Evolutionary conservation across 306 rosid genomes (phyloP).

Genomic region (Datisca glomerata): DNA sequence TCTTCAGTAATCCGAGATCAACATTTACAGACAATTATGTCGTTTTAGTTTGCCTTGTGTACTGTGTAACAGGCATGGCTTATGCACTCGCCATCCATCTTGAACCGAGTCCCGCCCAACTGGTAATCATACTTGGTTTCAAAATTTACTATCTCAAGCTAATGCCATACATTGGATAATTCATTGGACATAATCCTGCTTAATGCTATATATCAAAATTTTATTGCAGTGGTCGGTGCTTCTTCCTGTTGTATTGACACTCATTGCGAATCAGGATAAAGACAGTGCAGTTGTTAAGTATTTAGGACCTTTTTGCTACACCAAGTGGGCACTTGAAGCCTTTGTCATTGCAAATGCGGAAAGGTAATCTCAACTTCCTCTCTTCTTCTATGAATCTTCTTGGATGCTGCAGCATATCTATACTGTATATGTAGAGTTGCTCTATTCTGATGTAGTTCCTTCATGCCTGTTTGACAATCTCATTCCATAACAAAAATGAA

Average conservation of each 20-base stretch:
- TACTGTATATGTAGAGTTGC: too few species aligned
- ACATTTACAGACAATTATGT: conserved; percentile 22
- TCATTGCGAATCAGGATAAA: conserved; percentile 23
- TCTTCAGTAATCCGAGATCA: conserved; percentile 29
- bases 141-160: not conserved
- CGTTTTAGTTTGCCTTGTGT: conserved; percentile 27
- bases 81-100: conserved; percentile 27
- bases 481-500: too few species aligned
- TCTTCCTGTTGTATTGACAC: conserved; percentile 29
- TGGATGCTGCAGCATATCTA: not conserved
- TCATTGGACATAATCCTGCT: not conserved
- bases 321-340: conserved; percentile 31
- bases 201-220: not conserved
- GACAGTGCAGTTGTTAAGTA: conserved; percentile 10
- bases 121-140: conserved; percentile 11
- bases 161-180: not conserved
- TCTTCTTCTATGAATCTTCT: not conserved
- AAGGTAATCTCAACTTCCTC: conserved; percentile 10
- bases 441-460: too few species aligned
- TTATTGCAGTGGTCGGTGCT: conserved; percentile 23
- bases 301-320: conserved; percentile 20
- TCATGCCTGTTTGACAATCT: too few species aligned
- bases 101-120: conserved; percentile 29
- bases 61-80: conserved; percentile 29
- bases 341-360: conserved; percentile 29